These are phyloP conservation scores for Avena insularis DNA, from an alignment of 176 grass and related monocot genomes.

Conservation along the genomic window DNA sequence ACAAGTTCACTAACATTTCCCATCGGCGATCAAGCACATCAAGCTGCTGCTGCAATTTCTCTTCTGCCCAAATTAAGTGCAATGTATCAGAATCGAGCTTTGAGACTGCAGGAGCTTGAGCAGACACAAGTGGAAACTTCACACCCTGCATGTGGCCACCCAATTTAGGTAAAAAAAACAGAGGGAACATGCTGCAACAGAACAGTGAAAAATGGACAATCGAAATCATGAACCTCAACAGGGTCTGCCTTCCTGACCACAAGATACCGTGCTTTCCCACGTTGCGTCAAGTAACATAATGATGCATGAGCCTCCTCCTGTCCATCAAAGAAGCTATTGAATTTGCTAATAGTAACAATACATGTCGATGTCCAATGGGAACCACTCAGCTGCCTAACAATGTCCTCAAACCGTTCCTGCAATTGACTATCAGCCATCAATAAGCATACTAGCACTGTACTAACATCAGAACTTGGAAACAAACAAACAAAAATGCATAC, in stretches of 20 bases:
- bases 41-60: conserved; percentile 81
- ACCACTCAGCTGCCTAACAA: conserved; percentile 47
- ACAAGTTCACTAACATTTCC: conserved; percentile 64
- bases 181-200: conserved; percentile 5
- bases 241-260: conserved; percentile 53
- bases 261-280: conserved; percentile 62
- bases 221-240: conserved; percentile 50
- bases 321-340: conserved; percentile 52
- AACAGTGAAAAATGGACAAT: neutral
- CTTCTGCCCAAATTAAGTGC: conserved; percentile 79
- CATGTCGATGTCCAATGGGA: conserved; percentile 68
- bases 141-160: conserved; percentile 67
- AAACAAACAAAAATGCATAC: conserved; percentile 29
- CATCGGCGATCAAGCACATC: conserved; percentile 74
- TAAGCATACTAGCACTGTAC: neutral
- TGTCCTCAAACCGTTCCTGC: conserved; percentile 56
- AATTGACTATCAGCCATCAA: conserved; percentile 15
- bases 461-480: neutral
- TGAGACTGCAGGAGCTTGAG: conserved; percentile 58
- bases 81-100: conserved; percentile 69
- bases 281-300: conserved; percentile 49
- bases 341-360: conserved; percentile 61
- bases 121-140: conserved; percentile 65
- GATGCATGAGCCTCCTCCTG: conserved; percentile 48
- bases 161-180: conserved; percentile 15